Evolutionary conservation across 331 rosid species (phyloP), one percentile per base, ranked within the genome.

Genomic region (Acacia concinna): DNA sequence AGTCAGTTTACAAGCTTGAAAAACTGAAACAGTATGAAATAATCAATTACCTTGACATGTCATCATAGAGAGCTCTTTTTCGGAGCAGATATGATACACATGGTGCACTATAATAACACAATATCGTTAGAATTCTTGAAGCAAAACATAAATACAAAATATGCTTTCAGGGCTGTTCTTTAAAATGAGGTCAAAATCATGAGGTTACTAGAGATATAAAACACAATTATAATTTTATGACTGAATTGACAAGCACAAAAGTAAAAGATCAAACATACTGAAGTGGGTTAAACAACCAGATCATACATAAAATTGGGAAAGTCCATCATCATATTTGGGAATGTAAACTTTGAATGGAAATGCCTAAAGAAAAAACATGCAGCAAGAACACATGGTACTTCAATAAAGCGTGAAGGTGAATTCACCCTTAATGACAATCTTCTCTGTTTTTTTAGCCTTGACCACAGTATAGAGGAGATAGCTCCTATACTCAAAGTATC

Each of bases 61-160:
- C 90, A 79, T 85, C 64, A 44, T 91, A 87, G 31, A 91, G 89
- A 70, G 93, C 93, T 56, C 91, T 84, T 82, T 87, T 91, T 41
- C 96, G 91, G 21, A 91, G 90, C 82, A 91, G 37, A 83, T 88
- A 91, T 17, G 96, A 91, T n/a, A 23, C 91, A 76, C 93, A 91
- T 8, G 93, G 96, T 0, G 80, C 89, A 76, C 96, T 91, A 66
- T 59, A 84, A 63, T 20, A 15, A 8, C 78, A 80, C 62, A 82
- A 43, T 52, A 75, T 38, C 73, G 65, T 84, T 15, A 77, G 43
- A 76, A 17, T 13, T 57, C 49, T 54, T 15, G 51, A 28, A 37
- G 52, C 4, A 34, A 60, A 57, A 74, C 30, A 64, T 27, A 31
- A 13, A 57, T 4, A 63, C n/a, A 60, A 62, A 15, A 15, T 30